These are phyloP conservation scores for Fonsecaea erecta DNA, from an alignment of 2,329 filamentous ascomycete species.

Conservation along the genomic window DNA sequence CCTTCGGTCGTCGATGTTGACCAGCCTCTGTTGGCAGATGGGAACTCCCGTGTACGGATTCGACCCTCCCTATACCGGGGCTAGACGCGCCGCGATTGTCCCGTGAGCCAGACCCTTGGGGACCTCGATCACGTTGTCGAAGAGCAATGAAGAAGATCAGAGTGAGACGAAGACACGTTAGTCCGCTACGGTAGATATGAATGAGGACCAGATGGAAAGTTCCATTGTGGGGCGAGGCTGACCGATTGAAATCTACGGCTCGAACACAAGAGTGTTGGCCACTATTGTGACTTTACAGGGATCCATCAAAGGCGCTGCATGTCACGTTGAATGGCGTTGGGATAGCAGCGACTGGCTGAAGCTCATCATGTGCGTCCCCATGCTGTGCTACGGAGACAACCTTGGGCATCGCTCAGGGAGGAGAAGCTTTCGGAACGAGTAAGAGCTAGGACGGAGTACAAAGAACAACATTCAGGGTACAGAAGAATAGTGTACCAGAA, in stretches of 20 bases:
- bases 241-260: neutral
- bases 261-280: neutral
- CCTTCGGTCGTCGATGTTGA: neutral
- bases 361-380: neutral
- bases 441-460: neutral
- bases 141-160: neutral
- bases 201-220: neutral
- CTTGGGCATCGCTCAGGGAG: neutral
- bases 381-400: neutral
- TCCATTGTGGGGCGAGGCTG: neutral
- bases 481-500: neutral
- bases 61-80: conserved; percentile 2
- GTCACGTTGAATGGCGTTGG: neutral
- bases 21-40: conserved; percentile 24
- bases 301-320: neutral
- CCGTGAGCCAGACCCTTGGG: neutral
- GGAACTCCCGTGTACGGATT: conserved; percentile 35
- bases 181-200: neutral
- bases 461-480: neutral
- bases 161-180: neutral
- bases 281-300: neutral
- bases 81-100: neutral
- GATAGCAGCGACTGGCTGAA: neutral
- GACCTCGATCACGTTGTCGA: neutral
- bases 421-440: neutral